A percentile compares a stretch with the other conserved stretches of the same genome.
Conservation (phyloP, 129 eudicot species). For the Heracleum sosnowskyi region DNA sequence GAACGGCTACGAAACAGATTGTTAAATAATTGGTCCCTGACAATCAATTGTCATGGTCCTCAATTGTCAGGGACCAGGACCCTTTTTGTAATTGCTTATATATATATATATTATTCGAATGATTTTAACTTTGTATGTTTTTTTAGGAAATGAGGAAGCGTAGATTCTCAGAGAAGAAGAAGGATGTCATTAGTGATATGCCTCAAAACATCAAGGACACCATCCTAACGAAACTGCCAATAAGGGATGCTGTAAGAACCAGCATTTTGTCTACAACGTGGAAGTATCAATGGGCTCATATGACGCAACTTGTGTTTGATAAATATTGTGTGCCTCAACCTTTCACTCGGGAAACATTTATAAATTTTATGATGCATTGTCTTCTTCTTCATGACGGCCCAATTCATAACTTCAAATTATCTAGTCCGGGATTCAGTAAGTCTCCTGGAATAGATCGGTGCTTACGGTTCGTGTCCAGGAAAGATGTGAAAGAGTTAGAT, state of each 20-base stretch:
- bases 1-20: too few relatives aligned
- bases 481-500: neutral
- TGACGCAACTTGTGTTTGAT: neutral
- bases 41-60: too few relatives aligned
- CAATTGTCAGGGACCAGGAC: too few relatives aligned
- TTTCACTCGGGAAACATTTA: neutral
- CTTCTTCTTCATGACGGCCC: neutral
- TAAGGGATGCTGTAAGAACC: neutral
- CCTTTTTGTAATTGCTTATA: too few relatives aligned
- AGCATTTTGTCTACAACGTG: neutral
- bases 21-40: too few relatives aligned
- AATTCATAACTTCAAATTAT: neutral
- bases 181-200: neutral
- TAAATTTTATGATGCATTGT: neutral
- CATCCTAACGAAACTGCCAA: neutral
- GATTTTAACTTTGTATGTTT: neutral
- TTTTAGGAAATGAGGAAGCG: neutral
- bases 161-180: neutral
- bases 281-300: neutral
- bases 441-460: neutral
- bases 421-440: neutral
- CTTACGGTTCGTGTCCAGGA: neutral
- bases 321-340: neutral
- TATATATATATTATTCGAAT: too few relatives aligned
- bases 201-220: neutral